Evolutionary conservation across 2,329 filamentous ascomycete genomes (phyloP), one percentile per base, ranked within the genome.

Genomic region (Exophiala alcalophila): DNA sequence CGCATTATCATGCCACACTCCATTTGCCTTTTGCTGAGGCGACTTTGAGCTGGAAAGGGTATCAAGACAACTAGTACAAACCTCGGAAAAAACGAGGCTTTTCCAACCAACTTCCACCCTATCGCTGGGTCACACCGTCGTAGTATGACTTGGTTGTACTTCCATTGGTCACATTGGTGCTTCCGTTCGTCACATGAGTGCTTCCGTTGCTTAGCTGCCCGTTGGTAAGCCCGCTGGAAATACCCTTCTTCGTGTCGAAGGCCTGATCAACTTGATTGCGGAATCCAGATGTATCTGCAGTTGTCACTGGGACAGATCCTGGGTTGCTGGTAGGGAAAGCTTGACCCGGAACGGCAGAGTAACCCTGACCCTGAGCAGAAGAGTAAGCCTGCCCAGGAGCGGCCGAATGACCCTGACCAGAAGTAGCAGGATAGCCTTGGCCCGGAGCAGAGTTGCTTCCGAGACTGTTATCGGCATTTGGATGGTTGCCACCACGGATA

Each of bases 261-360:
- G 69, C 69, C 41, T 63, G 61, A 45, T 70, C 65, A 32, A 73
- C 65, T 56, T 73, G 68, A 53, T 62, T 66, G 41, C 65, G 61
- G 49, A 72, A 70, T 12, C 47, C 47, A 8, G 33, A 11, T 0
- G 31, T 38, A 16, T 24, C 15, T 14, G 26, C 33, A 19, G 33
- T 29, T 3, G 29, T 36, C 9, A 23, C 24, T 10, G 25, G 27
- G 5, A 40, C 38, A 25, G 20, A 18, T 10, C 28, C 32, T 23
- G n/a, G n/a, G n/a, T n/a, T n/a, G n/a, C n/a, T n/a, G n/a, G n/a
- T n/a, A n/a, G n/a, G n/a, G n/a, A n/a, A n/a, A n/a, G n/a, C n/a
- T n/a, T n/a, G n/a, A n/a, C n/a, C n/a, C n/a, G n/a, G n/a, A n/a
- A n/a, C n/a, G n/a, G n/a, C n/a, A n/a, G n/a, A n/a, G n/a, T n/a